Evolutionary conservation across 129 eudicot species (phyloP).

Genomic region (Lactuca sativa): DNA sequence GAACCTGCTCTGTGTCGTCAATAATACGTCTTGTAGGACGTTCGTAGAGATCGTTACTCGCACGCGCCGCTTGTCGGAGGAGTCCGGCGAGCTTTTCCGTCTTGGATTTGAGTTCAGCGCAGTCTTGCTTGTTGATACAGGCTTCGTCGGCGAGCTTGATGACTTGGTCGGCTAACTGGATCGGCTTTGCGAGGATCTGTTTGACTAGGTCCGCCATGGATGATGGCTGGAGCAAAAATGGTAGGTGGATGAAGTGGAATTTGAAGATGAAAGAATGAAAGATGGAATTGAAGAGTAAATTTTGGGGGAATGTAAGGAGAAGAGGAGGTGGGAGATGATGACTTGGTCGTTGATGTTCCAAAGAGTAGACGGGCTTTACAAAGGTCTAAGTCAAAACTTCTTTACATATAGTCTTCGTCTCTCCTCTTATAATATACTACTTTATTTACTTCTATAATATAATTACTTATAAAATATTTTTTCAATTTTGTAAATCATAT

Average conservation of each 20-base stretch:
- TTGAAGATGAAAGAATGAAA: background rate
- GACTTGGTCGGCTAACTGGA: constrained; percentile 38
- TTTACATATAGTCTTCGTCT: constrained; percentile 11
- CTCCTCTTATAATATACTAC: background rate
- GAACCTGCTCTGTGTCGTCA: constrained; percentile 46
- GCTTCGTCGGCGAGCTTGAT: constrained; percentile 40
- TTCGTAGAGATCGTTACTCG: constrained; percentile 48
- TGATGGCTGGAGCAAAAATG: background rate
- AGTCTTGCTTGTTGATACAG: constrained; percentile 37
- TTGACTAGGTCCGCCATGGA: constrained; percentile 42
- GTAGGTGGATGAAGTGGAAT: background rate
- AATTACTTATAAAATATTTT: no score
- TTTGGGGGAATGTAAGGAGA: constrained; percentile 6
- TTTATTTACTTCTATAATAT: background rate
- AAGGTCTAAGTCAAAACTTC: constrained; percentile 12
- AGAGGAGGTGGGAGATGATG: background rate
- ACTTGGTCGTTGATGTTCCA: constrained; percentile 2
- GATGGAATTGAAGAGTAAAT: background rate
- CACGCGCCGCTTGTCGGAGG: constrained; percentile 54
- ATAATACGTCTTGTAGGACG: constrained; percentile 48
- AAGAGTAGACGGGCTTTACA: constrained; percentile 12
- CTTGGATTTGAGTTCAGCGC: constrained; percentile 48
- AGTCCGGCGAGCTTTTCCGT: constrained; percentile 45
- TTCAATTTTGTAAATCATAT: no score
- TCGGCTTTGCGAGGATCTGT: constrained; percentile 40